phyloP scores from a whole-genome alignment of 2,329 filamentous ascomycete genomes.

The Keithomyces neogunnii region DNA sequence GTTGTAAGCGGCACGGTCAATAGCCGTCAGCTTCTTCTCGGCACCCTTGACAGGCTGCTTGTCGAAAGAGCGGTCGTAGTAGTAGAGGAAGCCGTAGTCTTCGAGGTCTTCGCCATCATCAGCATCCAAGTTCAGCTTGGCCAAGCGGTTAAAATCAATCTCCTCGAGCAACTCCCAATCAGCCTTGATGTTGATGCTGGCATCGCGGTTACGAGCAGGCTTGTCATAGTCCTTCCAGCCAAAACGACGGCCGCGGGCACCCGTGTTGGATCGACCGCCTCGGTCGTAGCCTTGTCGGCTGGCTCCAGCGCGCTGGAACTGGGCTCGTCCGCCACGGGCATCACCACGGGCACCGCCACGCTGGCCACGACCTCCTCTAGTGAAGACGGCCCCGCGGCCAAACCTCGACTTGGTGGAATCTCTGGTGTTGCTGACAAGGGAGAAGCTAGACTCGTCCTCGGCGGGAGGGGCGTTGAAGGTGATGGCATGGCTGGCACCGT shows the following conservation, averaged over 20 bases:
- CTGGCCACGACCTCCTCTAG: constrained; percentile 70
- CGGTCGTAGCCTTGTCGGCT: constrained; percentile 67
- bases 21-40: constrained; percentile 76
- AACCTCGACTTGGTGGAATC: constrained; percentile 81
- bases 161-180: constrained; percentile 96
- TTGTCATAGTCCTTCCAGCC: constrained; percentile 99
- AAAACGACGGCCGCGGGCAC: constrained; percentile 73
- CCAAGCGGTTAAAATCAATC: constrained; percentile 93
- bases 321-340: constrained; percentile 48
- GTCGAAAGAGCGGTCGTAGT: constrained; percentile 94
- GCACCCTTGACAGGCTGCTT: constrained; percentile 84
- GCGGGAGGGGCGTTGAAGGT: constrained; percentile 85
- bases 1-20: constrained; percentile 96
- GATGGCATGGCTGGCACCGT: constrained; percentile 79
- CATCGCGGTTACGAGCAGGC: constrained; percentile 90
- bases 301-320: constrained; percentile 65
- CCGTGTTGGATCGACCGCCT: constrained; percentile 57
- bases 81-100: constrained; percentile 93
- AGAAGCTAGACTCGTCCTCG: constrained; percentile 96
- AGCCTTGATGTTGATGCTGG: constrained; percentile 90
- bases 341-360: constrained; percentile 54
- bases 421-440: constrained; percentile 90
- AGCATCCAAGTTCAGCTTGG: constrained; percentile 91
- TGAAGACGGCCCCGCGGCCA: constrained; percentile 82
- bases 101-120: constrained; percentile 94